A percentile compares a stretch with the other conserved stretches of the same genome.
phyloP scores from a whole-genome alignment of 2,329 filamentous ascomycete genomes.

The Rutstroemia sp. region DNA sequence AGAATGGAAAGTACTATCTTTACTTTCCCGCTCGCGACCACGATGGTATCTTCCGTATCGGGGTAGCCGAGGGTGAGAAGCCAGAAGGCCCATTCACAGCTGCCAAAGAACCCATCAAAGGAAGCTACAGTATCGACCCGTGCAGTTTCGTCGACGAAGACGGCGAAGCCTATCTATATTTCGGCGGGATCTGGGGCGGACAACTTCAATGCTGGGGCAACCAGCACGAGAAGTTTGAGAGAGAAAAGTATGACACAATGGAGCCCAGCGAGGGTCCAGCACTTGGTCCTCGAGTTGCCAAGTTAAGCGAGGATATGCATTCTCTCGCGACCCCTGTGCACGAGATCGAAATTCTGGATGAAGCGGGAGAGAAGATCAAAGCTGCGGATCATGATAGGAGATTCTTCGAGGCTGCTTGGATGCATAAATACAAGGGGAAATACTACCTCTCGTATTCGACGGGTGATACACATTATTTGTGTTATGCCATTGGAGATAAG shows the following conservation, averaged over 20 bases:
- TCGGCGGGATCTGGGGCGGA: constrained; percentile 74
- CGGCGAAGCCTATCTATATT: constrained; percentile 60
- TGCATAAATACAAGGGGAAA: constrained; percentile 61
- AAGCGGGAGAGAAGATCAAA: constrained; percentile 44
- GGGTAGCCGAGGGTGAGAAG: constrained; percentile 55
- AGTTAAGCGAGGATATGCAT: constrained; percentile 58
- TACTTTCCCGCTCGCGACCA: constrained; percentile 72
- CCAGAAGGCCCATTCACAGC: constrained; percentile 65
- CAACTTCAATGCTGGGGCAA: constrained; percentile 67
- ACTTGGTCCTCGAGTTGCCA: constrained; percentile 59
- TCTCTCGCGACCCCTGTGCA: constrained; percentile 46
- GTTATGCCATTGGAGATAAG: constrained; percentile 56
- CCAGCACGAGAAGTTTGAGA: constrained; percentile 42
- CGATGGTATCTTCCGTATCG: constrained; percentile 64
- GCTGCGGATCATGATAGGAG: constrained; percentile 65
- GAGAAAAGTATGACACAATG: constrained; percentile 44
- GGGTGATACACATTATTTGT: constrained; percentile 69
- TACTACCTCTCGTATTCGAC: constrained; percentile 78
- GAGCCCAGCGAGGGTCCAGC: constrained; percentile 55
- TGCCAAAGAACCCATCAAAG: constrained; percentile 56
- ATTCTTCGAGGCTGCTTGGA: constrained; percentile 77
- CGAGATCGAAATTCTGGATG: constrained; percentile 57
- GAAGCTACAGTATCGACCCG: constrained; percentile 71
- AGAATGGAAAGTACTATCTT: constrained; percentile 65
- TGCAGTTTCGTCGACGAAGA: constrained; percentile 71